Conservation (phyloP, 139 green algal species). For the Desmodesmus armatus region DNA sequence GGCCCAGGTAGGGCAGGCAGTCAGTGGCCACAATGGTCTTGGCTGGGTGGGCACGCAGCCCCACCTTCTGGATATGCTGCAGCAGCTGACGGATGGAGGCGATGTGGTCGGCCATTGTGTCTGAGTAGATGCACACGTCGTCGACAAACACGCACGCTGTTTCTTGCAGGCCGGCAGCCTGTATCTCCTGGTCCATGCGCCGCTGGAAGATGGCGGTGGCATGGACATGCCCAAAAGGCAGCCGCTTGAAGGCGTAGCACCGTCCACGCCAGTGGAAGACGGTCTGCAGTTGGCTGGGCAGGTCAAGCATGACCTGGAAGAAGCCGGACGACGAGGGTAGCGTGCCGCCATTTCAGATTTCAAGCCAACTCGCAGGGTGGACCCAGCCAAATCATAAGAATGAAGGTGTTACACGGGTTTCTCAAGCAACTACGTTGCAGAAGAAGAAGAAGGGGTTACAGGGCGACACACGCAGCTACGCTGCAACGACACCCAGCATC, state of each 20-base stretch:
- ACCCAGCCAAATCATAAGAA: too few relatives aligned
- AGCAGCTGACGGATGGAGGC: constrained; percentile 44
- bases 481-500: too few relatives aligned
- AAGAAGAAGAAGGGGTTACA: too few relatives aligned
- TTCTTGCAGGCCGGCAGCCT: not conserved
- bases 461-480: too few relatives aligned
- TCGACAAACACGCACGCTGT: constrained; percentile 43
- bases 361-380: too few relatives aligned
- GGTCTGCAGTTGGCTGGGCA: not conserved
- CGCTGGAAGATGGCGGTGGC: constrained; percentile 34
- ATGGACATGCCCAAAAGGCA: constrained; percentile 47
- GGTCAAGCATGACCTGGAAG: constrained; percentile 27
- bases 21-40: constrained; percentile 39
- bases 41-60: constrained; percentile 36
- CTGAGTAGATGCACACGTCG: constrained; percentile 19
- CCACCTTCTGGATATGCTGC: not conserved
- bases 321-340: too few relatives aligned
- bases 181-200: constrained; percentile 36
- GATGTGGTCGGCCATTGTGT: constrained; percentile 9
- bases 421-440: too few relatives aligned
- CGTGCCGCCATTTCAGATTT: too few relatives aligned
- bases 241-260: constrained; percentile 10
- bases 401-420: too few relatives aligned
- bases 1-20: constrained; percentile 51
- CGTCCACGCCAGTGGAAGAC: constrained; percentile 39